Evolutionary conservation across 2,329 filamentous ascomycete species (phyloP).

Genomic region (Diaporthe batatas): DNA sequence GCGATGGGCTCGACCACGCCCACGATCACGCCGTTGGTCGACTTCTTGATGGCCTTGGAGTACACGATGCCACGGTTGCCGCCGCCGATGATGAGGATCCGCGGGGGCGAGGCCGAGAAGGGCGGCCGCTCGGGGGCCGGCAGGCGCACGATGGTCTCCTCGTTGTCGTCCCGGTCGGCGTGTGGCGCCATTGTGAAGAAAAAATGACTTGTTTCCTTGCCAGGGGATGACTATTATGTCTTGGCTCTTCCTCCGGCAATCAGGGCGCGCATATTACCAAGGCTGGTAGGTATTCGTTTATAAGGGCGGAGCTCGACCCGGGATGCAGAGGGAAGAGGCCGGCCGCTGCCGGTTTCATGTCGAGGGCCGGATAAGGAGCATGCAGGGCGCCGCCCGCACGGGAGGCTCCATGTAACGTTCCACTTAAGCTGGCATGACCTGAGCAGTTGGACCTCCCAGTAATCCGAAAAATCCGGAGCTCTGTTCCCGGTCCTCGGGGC

Average conservation of each 20-base stretch:
- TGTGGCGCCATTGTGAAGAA: slow-evolving; percentile 5
- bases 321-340: background rate
- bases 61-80: slow-evolving; percentile 6
- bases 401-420: background rate
- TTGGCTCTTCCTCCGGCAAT: background rate
- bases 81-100: slow-evolving; percentile 7
- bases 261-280: slow-evolving; percentile 1
- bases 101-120: slow-evolving; percentile 4
- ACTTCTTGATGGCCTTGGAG: slow-evolving; percentile 22
- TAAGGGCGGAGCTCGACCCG: background rate
- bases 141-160: slow-evolving; percentile 6
- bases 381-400: background rate
- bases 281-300: slow-evolving; percentile 3
- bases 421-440: background rate
- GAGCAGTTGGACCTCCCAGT: background rate
- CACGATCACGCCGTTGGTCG: slow-evolving; percentile 6
- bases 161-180: slow-evolving; percentile 16
- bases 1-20: slow-evolving; percentile 14
- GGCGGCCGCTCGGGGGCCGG: slow-evolving; percentile 9
- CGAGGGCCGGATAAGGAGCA: background rate
- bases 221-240: background rate
- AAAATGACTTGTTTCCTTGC: background rate
- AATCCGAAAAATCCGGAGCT: background rate
- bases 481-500: background rate
- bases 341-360: background rate